A percentile compares a stretch with the other conserved stretches of the same genome.
Conservation (phyloP, 2,329 filamentous ascomycete species). For the Cercospora berteroae region DNA sequence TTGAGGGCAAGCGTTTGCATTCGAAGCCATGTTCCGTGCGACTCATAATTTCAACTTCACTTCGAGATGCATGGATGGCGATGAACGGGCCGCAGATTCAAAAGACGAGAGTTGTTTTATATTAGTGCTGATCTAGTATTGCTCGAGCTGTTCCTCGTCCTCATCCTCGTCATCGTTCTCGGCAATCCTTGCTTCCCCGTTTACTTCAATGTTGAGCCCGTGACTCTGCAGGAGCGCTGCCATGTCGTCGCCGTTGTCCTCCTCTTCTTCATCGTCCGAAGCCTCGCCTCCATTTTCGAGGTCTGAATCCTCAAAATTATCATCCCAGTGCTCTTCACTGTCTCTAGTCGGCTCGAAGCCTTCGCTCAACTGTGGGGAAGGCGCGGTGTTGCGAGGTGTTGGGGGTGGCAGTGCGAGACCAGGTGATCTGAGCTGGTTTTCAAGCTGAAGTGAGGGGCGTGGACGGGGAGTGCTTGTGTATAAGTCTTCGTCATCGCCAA, state of each 20-base stretch:
- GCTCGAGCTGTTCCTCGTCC: not conserved
- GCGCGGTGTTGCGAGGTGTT: slow-evolving; percentile 1
- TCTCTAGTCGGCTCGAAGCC: not conserved
- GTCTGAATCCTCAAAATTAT: not conserved
- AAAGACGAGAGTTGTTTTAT: not conserved
- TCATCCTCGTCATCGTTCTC: not conserved
- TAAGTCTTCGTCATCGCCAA: slow-evolving; percentile 1
- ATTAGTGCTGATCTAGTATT: not conserved
- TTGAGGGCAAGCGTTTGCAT: not conserved
- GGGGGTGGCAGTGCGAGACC: not conserved
- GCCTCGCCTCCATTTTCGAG: not conserved
- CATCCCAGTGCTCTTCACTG: not conserved
- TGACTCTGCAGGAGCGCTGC: not conserved
- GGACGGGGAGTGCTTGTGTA: not conserved
- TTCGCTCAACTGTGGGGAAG: not conserved
- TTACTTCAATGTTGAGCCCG: not conserved
- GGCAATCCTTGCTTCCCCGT: not conserved
- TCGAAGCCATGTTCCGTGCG: not conserved
- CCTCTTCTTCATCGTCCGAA: not conserved
- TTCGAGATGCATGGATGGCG: not conserved
- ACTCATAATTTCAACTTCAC: not conserved
- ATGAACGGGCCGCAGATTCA: not conserved
- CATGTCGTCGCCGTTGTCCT: not conserved
- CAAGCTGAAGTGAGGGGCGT: not conserved
- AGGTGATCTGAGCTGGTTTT: not conserved